A percentile compares a stretch with the other conserved stretches of the same genome.
phyloP scores from a whole-genome alignment of 2,329 filamentous ascomycete genomes.

The Dothideomycetes sp. region DNA sequence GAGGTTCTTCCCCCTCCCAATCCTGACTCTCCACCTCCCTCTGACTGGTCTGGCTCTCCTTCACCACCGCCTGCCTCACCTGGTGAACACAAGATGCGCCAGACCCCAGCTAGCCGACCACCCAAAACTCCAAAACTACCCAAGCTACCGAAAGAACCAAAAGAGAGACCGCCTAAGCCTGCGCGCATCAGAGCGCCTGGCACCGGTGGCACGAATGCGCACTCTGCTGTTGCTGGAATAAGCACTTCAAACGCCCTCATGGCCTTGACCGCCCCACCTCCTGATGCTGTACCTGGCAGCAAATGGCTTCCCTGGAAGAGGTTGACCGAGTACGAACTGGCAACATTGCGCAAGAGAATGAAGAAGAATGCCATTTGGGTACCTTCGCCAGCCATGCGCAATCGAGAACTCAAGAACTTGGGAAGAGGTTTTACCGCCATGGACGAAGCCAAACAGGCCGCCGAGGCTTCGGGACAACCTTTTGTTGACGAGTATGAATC shows the following conservation, averaged over 20 bases:
- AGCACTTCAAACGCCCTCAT: slow-evolving; percentile 55
- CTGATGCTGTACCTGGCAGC: slow-evolving; percentile 51
- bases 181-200: slow-evolving; percentile 33
- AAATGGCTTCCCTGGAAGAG: slow-evolving; percentile 55
- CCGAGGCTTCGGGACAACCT: slow-evolving; percentile 54
- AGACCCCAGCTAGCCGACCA: slow-evolving; percentile 1
- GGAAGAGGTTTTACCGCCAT: slow-evolving; percentile 46
- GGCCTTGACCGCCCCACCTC: slow-evolving; percentile 49
- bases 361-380: slow-evolving; percentile 86
- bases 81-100: slow-evolving; percentile 20
- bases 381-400: slow-evolving; percentile 78
- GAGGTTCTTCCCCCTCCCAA: slow-evolving; percentile 37
- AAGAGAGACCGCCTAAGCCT: slow-evolving; percentile 36
- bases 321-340: slow-evolving; percentile 60
- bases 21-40: slow-evolving; percentile 25
- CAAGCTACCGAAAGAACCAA: slow-evolving; percentile 29
- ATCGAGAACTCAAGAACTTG: slow-evolving; percentile 62
- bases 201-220: slow-evolving; percentile 44
- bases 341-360: slow-evolving; percentile 70
- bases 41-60: slow-evolving; percentile 28
- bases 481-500: slow-evolving; percentile 52
- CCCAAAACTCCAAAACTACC: slow-evolving; percentile 28
- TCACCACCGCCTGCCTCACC: slow-evolving; percentile 29
- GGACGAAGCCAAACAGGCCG: slow-evolving; percentile 45
- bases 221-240: slow-evolving; percentile 46